phyloP scores from a whole-genome alignment of 78 protist genomes.

The Goniomonas avonlea region DNA sequence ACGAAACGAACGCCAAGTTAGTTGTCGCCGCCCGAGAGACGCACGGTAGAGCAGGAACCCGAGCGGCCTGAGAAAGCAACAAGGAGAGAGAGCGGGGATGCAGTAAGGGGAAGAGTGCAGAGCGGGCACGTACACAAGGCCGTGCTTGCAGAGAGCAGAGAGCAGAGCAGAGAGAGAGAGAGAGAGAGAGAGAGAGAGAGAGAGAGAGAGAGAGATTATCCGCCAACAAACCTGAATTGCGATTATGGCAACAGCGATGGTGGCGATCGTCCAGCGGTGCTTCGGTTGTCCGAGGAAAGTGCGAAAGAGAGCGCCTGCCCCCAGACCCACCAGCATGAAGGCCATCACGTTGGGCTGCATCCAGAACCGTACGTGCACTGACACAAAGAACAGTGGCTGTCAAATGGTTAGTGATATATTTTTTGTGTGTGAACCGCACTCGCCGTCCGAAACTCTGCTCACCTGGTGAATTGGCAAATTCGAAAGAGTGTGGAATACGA shows the following conservation, averaged over 20 bases:
- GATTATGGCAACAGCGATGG: background rate
- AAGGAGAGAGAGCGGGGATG: background rate
- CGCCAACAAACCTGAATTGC: background rate
- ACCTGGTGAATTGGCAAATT: conserved; percentile 2
- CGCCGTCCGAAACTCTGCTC: no score
- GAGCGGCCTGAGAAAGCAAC: no score
- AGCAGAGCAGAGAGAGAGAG: background rate
- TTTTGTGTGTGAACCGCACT: background rate
- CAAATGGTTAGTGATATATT: background rate
- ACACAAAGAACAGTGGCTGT: conserved; percentile 8
- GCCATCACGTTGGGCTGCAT: no score
- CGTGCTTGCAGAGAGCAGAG: no score
- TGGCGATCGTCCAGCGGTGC: background rate
- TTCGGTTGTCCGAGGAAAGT: no score
- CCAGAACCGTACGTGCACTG: conserved; percentile 21
- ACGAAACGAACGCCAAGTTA: no score
- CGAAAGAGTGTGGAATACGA: background rate
- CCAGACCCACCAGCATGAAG: no score
- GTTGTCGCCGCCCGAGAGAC: no score
- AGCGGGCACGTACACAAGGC: no score
- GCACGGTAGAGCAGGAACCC: no score
- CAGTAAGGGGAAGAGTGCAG: background rate
- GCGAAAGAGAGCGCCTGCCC: no score
- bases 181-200: background rate
- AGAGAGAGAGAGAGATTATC: background rate